A percentile compares a stretch with the other conserved stretches of the same genome.
Evolutionary conservation across 371 early-diverging fungal genomes (phyloP).

Genomic region (Mucor velutinosus): DNA sequence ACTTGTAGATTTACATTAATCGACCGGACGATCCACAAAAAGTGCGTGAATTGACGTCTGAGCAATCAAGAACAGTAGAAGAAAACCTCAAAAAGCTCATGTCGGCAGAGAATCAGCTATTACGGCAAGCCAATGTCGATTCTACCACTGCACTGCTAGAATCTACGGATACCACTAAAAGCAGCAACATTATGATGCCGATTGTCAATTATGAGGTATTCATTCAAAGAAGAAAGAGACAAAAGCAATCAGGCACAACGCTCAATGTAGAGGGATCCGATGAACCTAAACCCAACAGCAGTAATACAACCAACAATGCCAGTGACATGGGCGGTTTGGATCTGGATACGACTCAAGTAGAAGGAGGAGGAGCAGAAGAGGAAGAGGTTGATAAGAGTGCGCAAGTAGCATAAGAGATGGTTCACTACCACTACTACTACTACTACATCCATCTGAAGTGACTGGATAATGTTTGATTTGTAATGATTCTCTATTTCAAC

Average conservation of each 20-base stretch:
- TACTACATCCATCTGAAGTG: not conserved
- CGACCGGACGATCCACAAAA: slow-evolving; percentile 64
- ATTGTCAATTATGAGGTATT: slow-evolving; percentile 60
- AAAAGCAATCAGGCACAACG: slow-evolving; percentile 32
- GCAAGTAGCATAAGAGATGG: not conserved
- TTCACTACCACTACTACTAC: too few species aligned
- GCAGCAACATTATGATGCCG: slow-evolving; percentile 35
- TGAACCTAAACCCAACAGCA: slow-evolving; percentile 9
- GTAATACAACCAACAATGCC: slow-evolving; percentile 1
- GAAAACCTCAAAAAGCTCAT: slow-evolving; percentile 62
- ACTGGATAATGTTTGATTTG: slow-evolving; percentile 1
- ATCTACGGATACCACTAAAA: not conserved
- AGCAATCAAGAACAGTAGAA: slow-evolving; percentile 66
- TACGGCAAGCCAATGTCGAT: slow-evolving; percentile 28
- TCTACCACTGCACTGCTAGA: slow-evolving; percentile 1
- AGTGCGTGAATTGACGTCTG: slow-evolving; percentile 61
- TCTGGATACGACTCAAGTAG: not conserved
- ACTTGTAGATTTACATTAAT: slow-evolving; percentile 54
- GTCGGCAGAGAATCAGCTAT: slow-evolving; percentile 56
- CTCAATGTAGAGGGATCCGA: slow-evolving; percentile 25
- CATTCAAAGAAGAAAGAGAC: slow-evolving; percentile 46
- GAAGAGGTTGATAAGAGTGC: not conserved
- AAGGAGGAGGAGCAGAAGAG: not conserved
- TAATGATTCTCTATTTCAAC: not conserved
- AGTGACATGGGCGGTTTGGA: not conserved